Base-by-base conservation (phyloP, 805 yeast species). In the Wickerhamiella occidentalis region DNA sequence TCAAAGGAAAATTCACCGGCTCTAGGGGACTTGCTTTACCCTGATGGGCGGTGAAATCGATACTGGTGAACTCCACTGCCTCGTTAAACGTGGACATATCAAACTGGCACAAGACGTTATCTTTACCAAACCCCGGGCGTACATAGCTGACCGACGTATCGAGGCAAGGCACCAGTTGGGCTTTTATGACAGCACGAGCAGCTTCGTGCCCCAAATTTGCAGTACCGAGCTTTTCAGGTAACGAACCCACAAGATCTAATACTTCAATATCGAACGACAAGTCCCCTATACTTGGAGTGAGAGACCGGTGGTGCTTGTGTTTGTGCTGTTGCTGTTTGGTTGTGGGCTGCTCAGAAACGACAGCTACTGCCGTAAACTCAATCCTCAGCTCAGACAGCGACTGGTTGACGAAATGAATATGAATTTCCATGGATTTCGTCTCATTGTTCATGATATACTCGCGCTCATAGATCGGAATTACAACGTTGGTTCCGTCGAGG, bases 41-140 rank as follows among this genome's bases (percentile, higher is more conserved):
- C 33, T 54, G 55, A 7, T 53, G 54, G 26, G 58, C 46, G 11
- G 17, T 33, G 15, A 58, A 51, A 7, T 47, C 47, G 21, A 53
- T 37, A 9, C 17, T 12, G 6, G 29, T 18, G 25, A 58, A 29
- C 4, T 12, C 21, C n/a, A 58, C 53, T 6, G 40, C 36, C 1
- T 45, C 45, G 17, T 48, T 29, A 15, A 55, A 21, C 9, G 52
- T 48, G 11, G 51, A 42, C 11, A 58, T 45, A 47, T 53, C 58
- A 30, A 58, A 33, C 49, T 58, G 60, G 28, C 59, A 60, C 26
- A 58, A 50, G 5, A 56, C 53, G 6, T 56, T 48, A 35, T 56
- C 60, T 13, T 57, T 49, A 26, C 56, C 61, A 19, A 56, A 49
- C 6, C 58, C 56, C 1, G 61, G 61, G 11, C 61, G 51, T 12